Base-by-base conservation (phyloP, 139 green algal species). In the Closterium sp. region DNA sequence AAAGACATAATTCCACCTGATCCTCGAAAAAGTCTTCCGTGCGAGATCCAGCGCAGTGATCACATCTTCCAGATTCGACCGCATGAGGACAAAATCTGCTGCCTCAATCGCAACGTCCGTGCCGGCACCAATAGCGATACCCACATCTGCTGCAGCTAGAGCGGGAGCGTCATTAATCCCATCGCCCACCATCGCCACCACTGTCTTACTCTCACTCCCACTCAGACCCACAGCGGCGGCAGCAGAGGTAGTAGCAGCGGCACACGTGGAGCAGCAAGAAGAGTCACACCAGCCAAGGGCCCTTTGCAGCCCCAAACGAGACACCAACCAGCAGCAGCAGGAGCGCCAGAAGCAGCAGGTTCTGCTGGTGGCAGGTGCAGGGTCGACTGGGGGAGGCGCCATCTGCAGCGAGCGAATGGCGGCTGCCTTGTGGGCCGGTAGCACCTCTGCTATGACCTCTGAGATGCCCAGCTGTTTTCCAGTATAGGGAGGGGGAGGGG, bases 161-260 rank as follows among this genome's bases (percentile, higher is more conserved):
- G 98, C 98, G 13, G 98, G 98, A 0, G 96, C 96, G 95, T 99
- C 98, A 92, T 99, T 99, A 38, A 99, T 95, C 62, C 98, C 98
- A 93, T 99, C 98, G 5, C 98, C 98, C 62, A 99, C 97, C 97
- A 99, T 99, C 4, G 97, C 98, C 85, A 99, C 98, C 10, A 94
- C 22, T 19, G 90, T 50, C 85, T 31, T 17, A 10, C 86, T 28
- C 85, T 31, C 85, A 17, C 22, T 87, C 85, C 85, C 85, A 30
- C 85, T 21, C 17, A 79, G 27, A 24, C 62, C 62, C 17, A 28
- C 85, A 88, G 62, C 13, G 19, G 62, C 17, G 10, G 62, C 62
- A 79, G 38, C 38, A 50, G 38, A 50, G 38, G 38, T 17, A 19
- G 30, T 22, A 88, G 62, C 62, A 79, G 62, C 62, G 17, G 62